Evolutionary conservation across 1,139 yeast species (phyloP).

Genomic region (Kodamaea derodonti): DNA sequence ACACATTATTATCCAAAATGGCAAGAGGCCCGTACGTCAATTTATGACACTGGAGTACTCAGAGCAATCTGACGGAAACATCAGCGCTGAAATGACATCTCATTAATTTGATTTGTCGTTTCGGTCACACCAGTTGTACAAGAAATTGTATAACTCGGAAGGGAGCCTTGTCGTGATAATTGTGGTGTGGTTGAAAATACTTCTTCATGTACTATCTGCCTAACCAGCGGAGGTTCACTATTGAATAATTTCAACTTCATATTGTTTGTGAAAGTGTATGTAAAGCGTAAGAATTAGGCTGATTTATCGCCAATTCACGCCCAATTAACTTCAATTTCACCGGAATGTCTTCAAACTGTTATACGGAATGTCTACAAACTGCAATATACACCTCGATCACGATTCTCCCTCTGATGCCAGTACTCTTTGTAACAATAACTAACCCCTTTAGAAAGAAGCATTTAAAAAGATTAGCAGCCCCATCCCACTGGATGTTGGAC

Average conservation of each 20-base stretch:
- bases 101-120: slow-evolving; percentile 1
- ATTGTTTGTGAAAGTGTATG: not conserved
- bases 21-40: slow-evolving; percentile 91
- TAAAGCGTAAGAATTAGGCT: not conserved
- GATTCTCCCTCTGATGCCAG: not conserved
- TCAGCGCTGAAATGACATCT: slow-evolving; percentile 4
- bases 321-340: not conserved
- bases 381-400: not conserved
- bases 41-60: slow-evolving; percentile 8
- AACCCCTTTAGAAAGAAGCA: slow-evolving; percentile 74
- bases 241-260: too few relatives aligned
- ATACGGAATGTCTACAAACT: too few relatives aligned
- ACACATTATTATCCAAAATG: slow-evolving; percentile 52
- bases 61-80: slow-evolving; percentile 11
- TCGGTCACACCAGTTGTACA: slow-evolving; percentile 18
- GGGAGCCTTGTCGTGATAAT: slow-evolving; percentile 40
- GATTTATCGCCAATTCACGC: not conserved
- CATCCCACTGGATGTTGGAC: slow-evolving; percentile 99
- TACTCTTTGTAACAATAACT: slow-evolving; percentile 17
- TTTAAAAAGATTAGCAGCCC: slow-evolving; percentile 97
- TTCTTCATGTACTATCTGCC: too few relatives aligned
- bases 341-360: too few relatives aligned
- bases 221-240: too few relatives aligned
- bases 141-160: slow-evolving; percentile 19
- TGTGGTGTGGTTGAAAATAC: slow-evolving; percentile 1